These are phyloP conservation scores for Talaromyces borbonicus DNA, from an alignment of 495 filamentous ascomycete species.

Conservation along the genomic window DNA sequence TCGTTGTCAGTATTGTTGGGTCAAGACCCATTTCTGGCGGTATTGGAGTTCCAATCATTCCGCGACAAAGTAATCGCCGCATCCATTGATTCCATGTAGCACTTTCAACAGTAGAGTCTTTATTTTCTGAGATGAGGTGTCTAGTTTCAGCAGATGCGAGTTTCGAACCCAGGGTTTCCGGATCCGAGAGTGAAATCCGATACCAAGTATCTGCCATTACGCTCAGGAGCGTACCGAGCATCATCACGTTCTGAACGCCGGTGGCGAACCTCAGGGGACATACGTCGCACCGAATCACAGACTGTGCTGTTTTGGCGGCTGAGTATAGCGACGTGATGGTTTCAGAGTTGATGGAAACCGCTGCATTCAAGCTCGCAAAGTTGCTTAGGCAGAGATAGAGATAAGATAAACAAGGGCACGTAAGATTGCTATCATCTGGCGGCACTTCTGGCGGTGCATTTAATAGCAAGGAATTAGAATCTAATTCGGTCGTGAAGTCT, in stretches of 20 bases:
- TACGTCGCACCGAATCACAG: slow-evolving; percentile 47
- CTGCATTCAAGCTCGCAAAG: slow-evolving; percentile 30
- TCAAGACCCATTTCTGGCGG: slow-evolving; percentile 12
- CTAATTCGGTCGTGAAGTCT: slow-evolving; percentile 32
- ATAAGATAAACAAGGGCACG: slow-evolving; percentile 37
- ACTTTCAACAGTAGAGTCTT: slow-evolving; percentile 13
- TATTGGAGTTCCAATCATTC: slow-evolving; percentile 25
- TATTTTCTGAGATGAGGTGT: slow-evolving; percentile 16
- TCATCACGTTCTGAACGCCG: slow-evolving; percentile 54
- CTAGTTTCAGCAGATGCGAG: slow-evolving; percentile 24
- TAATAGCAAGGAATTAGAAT: slow-evolving; percentile 24
- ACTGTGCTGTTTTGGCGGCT: slow-evolving; percentile 44
- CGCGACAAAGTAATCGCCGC: slow-evolving; percentile 27
- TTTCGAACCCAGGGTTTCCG: slow-evolving; percentile 27
- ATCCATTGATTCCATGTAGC: slow-evolving; percentile 30
- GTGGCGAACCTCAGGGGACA: slow-evolving; percentile 43
- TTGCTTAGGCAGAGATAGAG: slow-evolving; percentile 38
- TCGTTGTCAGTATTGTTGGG: too few species aligned
- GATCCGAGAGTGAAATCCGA: slow-evolving; percentile 25
- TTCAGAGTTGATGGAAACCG: slow-evolving; percentile 33
- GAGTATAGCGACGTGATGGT: slow-evolving; percentile 48
- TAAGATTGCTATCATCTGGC: slow-evolving; percentile 1
- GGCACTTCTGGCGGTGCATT: background rate
- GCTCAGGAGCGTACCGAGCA: slow-evolving; percentile 53
- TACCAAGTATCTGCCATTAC: slow-evolving; percentile 51